A percentile compares a stretch with the other conserved stretches of the same genome.
These are phyloP conservation scores for Xylariaceae sp. DNA, from an alignment of 2,329 filamentous ascomycete genomes.

Conservation along the genomic window DNA sequence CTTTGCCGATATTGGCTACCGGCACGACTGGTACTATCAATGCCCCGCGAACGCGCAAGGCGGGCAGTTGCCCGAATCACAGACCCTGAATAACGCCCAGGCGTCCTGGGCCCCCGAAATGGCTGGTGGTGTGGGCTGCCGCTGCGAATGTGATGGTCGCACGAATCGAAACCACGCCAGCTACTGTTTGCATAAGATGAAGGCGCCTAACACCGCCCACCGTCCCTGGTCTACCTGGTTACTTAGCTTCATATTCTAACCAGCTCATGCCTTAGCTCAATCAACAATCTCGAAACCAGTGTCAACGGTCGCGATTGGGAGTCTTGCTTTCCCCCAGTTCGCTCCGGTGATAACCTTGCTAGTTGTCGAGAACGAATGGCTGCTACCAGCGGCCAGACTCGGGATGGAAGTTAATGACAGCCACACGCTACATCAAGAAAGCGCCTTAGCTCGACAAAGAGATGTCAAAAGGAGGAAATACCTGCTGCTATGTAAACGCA, in stretches of 20 bases:
- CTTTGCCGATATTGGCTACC: conserved; percentile 48
- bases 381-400: too few relatives aligned
- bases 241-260: conserved; percentile 25
- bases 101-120: conserved; percentile 36
- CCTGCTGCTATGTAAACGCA: neutral
- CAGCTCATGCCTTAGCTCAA: neutral
- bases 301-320: too few relatives aligned
- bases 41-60: conserved; percentile 43
- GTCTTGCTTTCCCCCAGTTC: too few relatives aligned
- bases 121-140: conserved; percentile 45
- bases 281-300: too few relatives aligned
- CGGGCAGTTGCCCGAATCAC: conserved; percentile 40
- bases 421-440: neutral
- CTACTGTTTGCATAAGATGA: conserved; percentile 43
- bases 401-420: neutral
- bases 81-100: conserved; percentile 33
- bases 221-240: conserved; percentile 41
- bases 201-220: conserved; percentile 39
- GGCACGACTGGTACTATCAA: conserved; percentile 42
- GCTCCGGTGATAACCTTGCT: too few relatives aligned
- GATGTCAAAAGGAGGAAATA: neutral
- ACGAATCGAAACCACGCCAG: conserved; percentile 38
- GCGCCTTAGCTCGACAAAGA: neutral
- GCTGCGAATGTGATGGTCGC: conserved; percentile 45
- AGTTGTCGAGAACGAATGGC: too few relatives aligned